A percentile compares a stretch with the other conserved stretches of the same genome.
These are phyloP conservation scores for Tarenaya hassleriana DNA, from an alignment of 345 rosid genomes.

Conservation along the genomic window DNA sequence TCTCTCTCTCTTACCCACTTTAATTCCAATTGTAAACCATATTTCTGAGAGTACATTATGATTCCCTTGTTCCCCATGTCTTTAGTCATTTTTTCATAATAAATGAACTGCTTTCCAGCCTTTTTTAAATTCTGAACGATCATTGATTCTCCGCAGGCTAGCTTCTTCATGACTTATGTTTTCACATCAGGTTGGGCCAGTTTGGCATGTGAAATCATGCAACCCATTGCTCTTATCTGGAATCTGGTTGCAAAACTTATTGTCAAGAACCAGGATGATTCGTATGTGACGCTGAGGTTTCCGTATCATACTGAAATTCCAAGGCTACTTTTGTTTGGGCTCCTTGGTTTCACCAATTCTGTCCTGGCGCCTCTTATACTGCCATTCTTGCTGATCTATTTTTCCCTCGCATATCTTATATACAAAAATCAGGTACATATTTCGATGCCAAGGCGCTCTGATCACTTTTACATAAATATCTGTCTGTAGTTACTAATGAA, in stretches of 20 bases:
- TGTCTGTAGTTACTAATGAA: constrained; percentile 2
- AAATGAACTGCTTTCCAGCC: too few species aligned
- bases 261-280: constrained; percentile 37
- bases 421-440: constrained; percentile 47
- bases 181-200: constrained; percentile 90
- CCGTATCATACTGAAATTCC: constrained; percentile 91
- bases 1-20: too few species aligned
- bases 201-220: constrained; percentile 70
- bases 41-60: constrained; percentile 4
- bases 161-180: constrained; percentile 86
- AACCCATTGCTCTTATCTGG: constrained; percentile 49
- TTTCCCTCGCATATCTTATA: constrained; percentile 57
- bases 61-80: too few species aligned
- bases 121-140: constrained; percentile 9
- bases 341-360: constrained; percentile 80
- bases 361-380: constrained; percentile 77
- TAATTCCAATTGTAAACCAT: background rate
- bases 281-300: constrained; percentile 39
- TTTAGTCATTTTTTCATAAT: too few species aligned
- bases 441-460: background rate
- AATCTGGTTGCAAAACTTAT: constrained; percentile 42
- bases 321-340: constrained; percentile 67
- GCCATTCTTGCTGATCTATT: constrained; percentile 71
- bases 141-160: constrained; percentile 50
- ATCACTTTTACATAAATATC: constrained; percentile 10